Percentiles rank a stretch among this genome's conserved stretches.
Conservation (phyloP, 2,329 filamentous ascomycete species). For the Thelonectria rubi region DNA sequence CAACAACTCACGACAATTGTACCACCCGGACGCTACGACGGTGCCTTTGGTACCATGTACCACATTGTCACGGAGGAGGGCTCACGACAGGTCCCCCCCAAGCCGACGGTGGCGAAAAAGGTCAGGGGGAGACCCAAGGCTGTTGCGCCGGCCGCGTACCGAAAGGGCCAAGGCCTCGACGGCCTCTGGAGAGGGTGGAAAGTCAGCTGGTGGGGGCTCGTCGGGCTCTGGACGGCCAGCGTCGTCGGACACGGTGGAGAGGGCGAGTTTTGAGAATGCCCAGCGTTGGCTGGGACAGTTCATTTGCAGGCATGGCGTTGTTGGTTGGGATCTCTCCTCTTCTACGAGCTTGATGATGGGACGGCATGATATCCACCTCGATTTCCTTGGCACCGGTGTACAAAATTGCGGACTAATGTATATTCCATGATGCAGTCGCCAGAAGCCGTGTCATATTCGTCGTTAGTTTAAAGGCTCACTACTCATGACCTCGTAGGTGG, state of each 20-base stretch:
- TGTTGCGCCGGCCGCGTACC: conserved; percentile 47
- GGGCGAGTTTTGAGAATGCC: conserved; percentile 61
- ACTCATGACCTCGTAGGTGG: conserved; percentile 25
- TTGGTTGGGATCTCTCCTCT: conserved; percentile 48
- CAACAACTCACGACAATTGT: conserved; percentile 76
- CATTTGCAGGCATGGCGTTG: conserved; percentile 47
- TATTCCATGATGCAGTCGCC: conserved; percentile 29
- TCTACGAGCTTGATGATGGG: conserved; percentile 52
- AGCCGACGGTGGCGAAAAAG: conserved; percentile 45
- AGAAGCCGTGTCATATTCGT: conserved; percentile 19
- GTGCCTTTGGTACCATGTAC: conserved; percentile 93
- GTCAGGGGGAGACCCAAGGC: conserved; percentile 45
- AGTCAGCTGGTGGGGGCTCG: conserved; percentile 79
- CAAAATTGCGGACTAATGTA: conserved; percentile 36
- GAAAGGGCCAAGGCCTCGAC: conserved; percentile 72
- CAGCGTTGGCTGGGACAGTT: conserved; percentile 34
- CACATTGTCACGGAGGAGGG: conserved; percentile 87
- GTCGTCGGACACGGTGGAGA: conserved; percentile 69
- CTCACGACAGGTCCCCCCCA: conserved; percentile 56
- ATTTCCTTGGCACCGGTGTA: conserved; percentile 35
- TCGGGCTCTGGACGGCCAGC: conserved; percentile 77
- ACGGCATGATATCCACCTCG: conserved; percentile 53
- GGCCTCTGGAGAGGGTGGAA: conserved; percentile 80
- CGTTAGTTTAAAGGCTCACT: conserved; percentile 25
- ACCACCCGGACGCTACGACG: conserved; percentile 80